These are phyloP conservation scores for Suillus placidus DNA, from an alignment of 768 basidiomycete genomes.

Conservation along the genomic window DNA sequence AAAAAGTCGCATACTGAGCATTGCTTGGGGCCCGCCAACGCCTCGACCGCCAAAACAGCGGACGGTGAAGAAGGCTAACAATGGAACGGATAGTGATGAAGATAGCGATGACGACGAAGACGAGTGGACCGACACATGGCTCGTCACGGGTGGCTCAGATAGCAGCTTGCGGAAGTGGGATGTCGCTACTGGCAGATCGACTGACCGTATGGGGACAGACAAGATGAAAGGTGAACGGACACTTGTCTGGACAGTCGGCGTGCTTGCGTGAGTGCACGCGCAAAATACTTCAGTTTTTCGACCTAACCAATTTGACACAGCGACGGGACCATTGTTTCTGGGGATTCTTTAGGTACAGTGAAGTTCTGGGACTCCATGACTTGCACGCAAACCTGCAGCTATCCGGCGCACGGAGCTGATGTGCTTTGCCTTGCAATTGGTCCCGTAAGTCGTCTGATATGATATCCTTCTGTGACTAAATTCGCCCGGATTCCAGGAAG, in stretches of 20 bases:
- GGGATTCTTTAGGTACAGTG: slow-evolving; percentile 92
- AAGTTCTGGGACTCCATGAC: slow-evolving; percentile 97
- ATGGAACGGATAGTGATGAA: slow-evolving; percentile 36
- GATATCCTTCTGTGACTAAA: background rate
- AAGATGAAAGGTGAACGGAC: slow-evolving; percentile 85
- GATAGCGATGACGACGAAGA: slow-evolving; percentile 48
- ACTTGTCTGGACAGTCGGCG: slow-evolving; percentile 91
- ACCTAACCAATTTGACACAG: slow-evolving; percentile 39
- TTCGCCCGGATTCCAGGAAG: slow-evolving; percentile 53
- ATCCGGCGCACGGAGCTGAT: slow-evolving; percentile 88
- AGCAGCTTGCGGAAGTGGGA: slow-evolving; percentile 94
- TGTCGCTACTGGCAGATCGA: slow-evolving; percentile 66
- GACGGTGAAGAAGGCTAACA: slow-evolving; percentile 25
- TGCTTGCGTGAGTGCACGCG: slow-evolving; percentile 65
- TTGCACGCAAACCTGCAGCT: slow-evolving; percentile 86
- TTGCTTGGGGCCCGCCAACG: slow-evolving; percentile 88
- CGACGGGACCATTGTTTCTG: slow-evolving; percentile 91
- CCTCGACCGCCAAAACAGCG: slow-evolving; percentile 20
- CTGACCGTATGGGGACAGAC: slow-evolving; percentile 85
- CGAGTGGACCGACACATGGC: slow-evolving; percentile 81
- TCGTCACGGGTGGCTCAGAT: slow-evolving; percentile 93
- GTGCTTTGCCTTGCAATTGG: slow-evolving; percentile 86
- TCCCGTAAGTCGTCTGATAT: slow-evolving; percentile 52
- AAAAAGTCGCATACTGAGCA: slow-evolving; percentile 76
- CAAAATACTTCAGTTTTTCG: background rate